phyloP scores from a whole-genome alignment of 208 protist genomes.

The Wallacemonas sp. region DNA sequence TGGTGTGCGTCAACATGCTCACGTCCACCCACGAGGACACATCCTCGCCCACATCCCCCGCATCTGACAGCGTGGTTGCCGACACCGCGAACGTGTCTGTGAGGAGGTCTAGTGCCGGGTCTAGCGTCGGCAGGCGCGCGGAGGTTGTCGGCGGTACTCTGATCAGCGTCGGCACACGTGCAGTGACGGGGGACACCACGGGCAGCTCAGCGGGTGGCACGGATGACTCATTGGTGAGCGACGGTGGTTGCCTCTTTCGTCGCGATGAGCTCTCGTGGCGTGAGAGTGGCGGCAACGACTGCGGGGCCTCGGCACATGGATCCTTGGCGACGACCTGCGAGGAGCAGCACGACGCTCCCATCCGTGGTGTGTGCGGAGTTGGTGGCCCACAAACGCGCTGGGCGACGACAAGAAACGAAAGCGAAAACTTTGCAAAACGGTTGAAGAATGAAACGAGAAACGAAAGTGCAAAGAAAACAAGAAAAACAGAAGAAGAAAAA shows the following conservation, averaged over 20 bases:
- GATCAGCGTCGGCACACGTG: background rate
- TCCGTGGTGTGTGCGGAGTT: background rate
- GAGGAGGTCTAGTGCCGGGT: slow-evolving; percentile 16
- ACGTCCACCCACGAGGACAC: slow-evolving; percentile 48
- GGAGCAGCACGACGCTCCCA: slow-evolving; percentile 6
- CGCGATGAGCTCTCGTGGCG: slow-evolving; percentile 3
- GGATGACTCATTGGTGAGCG: no score
- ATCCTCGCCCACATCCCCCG: slow-evolving; percentile 2
- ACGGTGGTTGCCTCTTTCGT: background rate
- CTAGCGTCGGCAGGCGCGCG: background rate
- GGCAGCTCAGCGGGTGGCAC: background rate
- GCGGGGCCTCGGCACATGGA: background rate
- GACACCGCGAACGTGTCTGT: slow-evolving; percentile 36
- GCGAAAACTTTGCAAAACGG: no score
- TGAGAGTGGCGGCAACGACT: background rate
- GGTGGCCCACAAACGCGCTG: background rate
- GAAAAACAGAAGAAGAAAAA: no score
- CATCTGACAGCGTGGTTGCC: slow-evolving; percentile 29
- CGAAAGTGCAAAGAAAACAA: background rate
- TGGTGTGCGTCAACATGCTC: slow-evolving; percentile 62
- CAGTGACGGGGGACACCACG: background rate
- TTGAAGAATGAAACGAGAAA: background rate
- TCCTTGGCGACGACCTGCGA: slow-evolving; percentile 1
- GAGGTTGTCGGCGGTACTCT: background rate
- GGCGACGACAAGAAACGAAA: background rate